These are phyloP conservation scores for Starmerella vaccinii DNA, from an alignment of 805 yeast species.

Conservation along the genomic window DNA sequence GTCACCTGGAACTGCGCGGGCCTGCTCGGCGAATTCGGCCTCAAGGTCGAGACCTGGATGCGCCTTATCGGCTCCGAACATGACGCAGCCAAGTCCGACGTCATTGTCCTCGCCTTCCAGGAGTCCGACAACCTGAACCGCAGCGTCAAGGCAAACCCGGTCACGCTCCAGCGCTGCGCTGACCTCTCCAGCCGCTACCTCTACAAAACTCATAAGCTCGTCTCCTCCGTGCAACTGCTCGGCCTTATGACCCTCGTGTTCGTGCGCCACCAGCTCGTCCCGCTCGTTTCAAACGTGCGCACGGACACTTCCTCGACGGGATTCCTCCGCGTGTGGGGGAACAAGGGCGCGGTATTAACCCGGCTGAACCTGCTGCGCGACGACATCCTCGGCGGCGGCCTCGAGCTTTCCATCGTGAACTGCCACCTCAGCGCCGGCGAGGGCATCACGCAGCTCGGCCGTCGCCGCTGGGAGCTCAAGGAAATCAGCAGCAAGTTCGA, in stretches of 20 bases:
- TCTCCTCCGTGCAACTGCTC: conserved; percentile 41
- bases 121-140: conserved; percentile 45
- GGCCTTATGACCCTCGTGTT: conserved; percentile 44
- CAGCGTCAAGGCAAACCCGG: conserved; percentile 30
- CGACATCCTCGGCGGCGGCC: conserved; percentile 26
- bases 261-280: conserved; percentile 29
- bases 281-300: conserved; percentile 35
- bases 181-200: conserved; percentile 24
- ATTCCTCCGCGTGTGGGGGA: conserved; percentile 47
- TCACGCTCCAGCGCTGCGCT: conserved; percentile 26
- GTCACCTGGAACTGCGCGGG: conserved; percentile 34
- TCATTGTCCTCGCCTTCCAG: conserved; percentile 75
- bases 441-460: conserved; percentile 30
- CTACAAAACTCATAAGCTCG: conserved; percentile 29
- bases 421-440: conserved; percentile 44
- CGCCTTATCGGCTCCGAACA: conserved; percentile 21
- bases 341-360: conserved; percentile 48
- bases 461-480: conserved; percentile 39
- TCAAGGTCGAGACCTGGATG: conserved; percentile 19
- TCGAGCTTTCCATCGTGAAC: conserved; percentile 35
- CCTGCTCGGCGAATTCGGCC: conserved; percentile 12
- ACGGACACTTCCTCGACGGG: conserved; percentile 47
- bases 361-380: conserved; percentile 32
- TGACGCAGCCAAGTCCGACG: conserved; percentile 40
- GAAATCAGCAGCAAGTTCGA: conserved; percentile 32